These are phyloP conservation scores for Gossypium aridum DNA, from an alignment of 441 rosid species.

Conservation along the genomic window DNA sequence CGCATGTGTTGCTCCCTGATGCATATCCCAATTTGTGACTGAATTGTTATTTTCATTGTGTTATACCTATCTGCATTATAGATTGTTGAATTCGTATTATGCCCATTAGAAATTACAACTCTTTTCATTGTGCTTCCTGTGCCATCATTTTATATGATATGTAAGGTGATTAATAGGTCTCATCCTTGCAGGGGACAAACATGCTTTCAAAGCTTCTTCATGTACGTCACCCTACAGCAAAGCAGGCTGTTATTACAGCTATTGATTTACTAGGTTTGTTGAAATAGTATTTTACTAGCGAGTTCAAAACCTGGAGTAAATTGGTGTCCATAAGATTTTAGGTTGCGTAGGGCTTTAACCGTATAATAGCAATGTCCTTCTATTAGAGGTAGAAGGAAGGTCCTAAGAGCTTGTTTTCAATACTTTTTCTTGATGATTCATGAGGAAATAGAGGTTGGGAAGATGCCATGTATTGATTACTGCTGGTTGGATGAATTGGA, in stretches of 20 bases:
- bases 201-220: slow-evolving; percentile 99
- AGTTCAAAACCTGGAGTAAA: neutral
- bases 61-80: neutral
- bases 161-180: slow-evolving; percentile 18
- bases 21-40: neutral
- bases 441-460: slow-evolving; percentile 1
- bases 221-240: slow-evolving; percentile 89
- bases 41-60: slow-evolving; percentile 1
- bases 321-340: neutral
- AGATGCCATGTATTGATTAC: neutral
- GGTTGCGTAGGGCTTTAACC: neutral
- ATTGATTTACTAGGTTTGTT: slow-evolving; percentile 91
- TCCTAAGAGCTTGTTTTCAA: neutral
- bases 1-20: neutral
- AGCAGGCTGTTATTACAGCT: slow-evolving; percentile 98
- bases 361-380: neutral
- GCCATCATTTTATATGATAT: neutral
- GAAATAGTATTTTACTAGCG: neutral
- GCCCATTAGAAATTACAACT: neutral
- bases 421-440: neutral
- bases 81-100: slow-evolving; percentile 13
- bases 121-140: slow-evolving; percentile 1
- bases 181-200: slow-evolving; percentile 84
- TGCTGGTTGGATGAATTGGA: neutral
- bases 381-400: neutral